These are phyloP conservation scores for Clavaria fumosa DNA, from an alignment of 768 basidiomycete genomes.

Conservation along the genomic window DNA sequence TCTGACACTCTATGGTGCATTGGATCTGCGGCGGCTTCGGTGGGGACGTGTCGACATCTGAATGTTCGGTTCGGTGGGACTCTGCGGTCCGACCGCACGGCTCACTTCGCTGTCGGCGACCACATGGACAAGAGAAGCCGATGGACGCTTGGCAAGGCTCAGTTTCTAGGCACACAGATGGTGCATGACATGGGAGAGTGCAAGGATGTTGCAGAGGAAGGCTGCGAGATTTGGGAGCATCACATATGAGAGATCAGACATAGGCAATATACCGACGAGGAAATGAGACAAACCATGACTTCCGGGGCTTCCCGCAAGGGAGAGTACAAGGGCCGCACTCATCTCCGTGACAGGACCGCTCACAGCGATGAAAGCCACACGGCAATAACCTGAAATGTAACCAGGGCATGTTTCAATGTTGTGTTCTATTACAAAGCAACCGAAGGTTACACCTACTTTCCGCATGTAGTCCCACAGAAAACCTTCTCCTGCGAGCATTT, in stretches of 20 bases:
- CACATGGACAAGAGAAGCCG: constrained; percentile 67
- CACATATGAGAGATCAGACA: neutral
- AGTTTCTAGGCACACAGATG: constrained; percentile 66
- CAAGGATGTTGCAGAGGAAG: constrained; percentile 63
- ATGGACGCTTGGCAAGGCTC: constrained; percentile 60
- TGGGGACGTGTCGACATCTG: constrained; percentile 26
- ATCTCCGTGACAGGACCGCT: constrained; percentile 66
- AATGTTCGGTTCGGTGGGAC: too few species aligned
- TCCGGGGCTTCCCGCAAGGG: constrained; percentile 75
- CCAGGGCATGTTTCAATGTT: neutral
- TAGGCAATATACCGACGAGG: neutral
- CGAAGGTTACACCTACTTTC: constrained; percentile 48
- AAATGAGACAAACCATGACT: constrained; percentile 47
- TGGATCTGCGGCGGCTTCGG: constrained; percentile 28
- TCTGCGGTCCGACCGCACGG: constrained; percentile 51
- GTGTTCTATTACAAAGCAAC: too few species aligned
- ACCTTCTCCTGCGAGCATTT: constrained; percentile 71
- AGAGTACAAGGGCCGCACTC: constrained; percentile 66
- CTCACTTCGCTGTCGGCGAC: constrained; percentile 58
- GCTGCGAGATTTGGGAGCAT: constrained; percentile 22
- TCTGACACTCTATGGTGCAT: constrained; percentile 71
- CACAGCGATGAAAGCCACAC: constrained; percentile 88
- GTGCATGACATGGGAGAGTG: constrained; percentile 72
- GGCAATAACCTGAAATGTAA: constrained; percentile 34
- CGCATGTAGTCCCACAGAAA: constrained; percentile 72